Evolutionary conservation across 2,329 filamentous ascomycete species (phyloP), one percentile per base, ranked within the genome.

Genomic region (Scortechinia acanthostroma): DNA sequence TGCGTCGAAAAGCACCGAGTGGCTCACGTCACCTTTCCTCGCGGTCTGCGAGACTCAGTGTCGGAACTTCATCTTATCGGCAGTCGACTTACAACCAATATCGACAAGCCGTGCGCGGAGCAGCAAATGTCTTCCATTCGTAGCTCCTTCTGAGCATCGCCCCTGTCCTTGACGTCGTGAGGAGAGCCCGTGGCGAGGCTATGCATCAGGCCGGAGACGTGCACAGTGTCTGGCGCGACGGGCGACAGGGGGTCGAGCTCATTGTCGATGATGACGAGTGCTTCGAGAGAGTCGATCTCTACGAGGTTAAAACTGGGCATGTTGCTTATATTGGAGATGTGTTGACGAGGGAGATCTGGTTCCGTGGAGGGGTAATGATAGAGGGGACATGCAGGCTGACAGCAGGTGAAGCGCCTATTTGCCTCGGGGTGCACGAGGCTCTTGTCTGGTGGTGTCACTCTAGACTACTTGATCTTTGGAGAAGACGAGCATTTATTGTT

Each of bases 211-310:
- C 71, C 68, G 0, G 58, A 51, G 21, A 71, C 57, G 20, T 66
- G 56, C 40, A 74, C 61, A 2, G 62, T 65, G 4, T 66, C 59
- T 17, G 68, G 64, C 1, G 68, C 58, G 16, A 65, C 61, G 2
- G 68, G 64, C 1, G 73, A 76, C 47, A 77, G 65, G 3, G 70
- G 65, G 50, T 78, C 73, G 35, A 76, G 59, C 48, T 77, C 74
- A 58, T 78, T 73, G 55, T 76, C 70, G 46, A 78, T 65, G 47
- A 78, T 68, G 22, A 75, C 64, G 3, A 63, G 55, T 20, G 73
- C 66, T 23, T 74, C 69, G 21, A 76, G 59, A 3, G 58, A 55
- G 53, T 72, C 69, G n/a, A 72, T 49, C 49, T 69, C 65, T 42
- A 60, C 56, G 33, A 66, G 53, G 52, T 47, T 4, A 45, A 43